These are phyloP conservation scores for Litsea cubeba DNA, from an alignment of 164 flowering plant species.

Conservation along the genomic window DNA sequence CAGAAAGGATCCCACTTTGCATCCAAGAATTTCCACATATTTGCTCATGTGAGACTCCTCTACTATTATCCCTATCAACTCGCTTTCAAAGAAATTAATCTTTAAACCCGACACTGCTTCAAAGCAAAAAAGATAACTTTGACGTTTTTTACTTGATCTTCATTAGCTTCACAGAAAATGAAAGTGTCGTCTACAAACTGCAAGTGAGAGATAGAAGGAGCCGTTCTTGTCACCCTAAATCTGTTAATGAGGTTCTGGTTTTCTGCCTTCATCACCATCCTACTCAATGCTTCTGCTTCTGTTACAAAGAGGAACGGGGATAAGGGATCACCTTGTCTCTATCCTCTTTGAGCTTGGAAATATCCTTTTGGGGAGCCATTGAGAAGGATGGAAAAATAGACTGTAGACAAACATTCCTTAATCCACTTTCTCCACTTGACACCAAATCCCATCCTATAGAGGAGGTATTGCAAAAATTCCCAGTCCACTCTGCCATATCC, in stretches of 20 bases:
- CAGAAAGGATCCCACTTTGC: neutral
- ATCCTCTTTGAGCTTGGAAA: neutral
- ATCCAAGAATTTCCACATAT: neutral
- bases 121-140: neutral
- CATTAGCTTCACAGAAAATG: neutral
- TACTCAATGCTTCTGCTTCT: too few relatives aligned
- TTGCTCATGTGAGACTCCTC: neutral
- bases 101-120: neutral
- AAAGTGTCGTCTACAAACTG: neutral
- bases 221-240: neutral
- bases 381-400: neutral
- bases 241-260: neutral
- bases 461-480: neutral
- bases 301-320: neutral
- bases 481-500: neutral
- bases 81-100: neutral
- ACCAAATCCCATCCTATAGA: neutral
- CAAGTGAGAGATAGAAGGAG: neutral
- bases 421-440: neutral
- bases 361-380: neutral
- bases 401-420: neutral
- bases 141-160: neutral
- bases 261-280: neutral
- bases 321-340: neutral
- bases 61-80: neutral